phyloP scores from a whole-genome alignment of 306 rosid species.

The Cucumis hystrix region DNA sequence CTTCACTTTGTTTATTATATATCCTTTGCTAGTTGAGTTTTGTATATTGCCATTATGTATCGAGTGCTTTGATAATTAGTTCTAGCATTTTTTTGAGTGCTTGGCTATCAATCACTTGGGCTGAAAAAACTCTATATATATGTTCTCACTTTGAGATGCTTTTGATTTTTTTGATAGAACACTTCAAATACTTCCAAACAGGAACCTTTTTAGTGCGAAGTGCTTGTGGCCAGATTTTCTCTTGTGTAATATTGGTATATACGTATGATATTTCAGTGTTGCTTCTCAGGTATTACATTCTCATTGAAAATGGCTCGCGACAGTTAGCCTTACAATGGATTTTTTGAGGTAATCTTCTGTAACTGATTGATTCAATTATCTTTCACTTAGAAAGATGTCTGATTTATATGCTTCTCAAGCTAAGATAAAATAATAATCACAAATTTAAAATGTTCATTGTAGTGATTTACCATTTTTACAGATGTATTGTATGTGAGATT shows the following conservation, averaged over 20 bases:
- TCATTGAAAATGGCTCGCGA: conserved; percentile 70
- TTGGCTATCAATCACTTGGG: neutral
- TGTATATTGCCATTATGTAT: neutral
- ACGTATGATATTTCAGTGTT: neutral
- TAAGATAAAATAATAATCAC: conserved; percentile 1
- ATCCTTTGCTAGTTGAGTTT: neutral
- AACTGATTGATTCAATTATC: conserved; percentile 2
- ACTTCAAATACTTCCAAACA: neutral
- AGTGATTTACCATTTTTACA: conserved; percentile 16
- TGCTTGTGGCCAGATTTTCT: neutral
- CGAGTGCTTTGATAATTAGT: neutral
- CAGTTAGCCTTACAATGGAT: conserved; percentile 54
- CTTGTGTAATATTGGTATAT: neutral
- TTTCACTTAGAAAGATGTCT: neutral
- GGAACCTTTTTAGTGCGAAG: neutral
- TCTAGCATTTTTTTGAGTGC: neutral
- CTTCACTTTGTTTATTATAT: neutral
- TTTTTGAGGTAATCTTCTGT: conserved; percentile 41
- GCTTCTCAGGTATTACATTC: conserved; percentile 70
- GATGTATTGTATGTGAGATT: conserved; percentile 94
- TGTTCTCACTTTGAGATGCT: neutral
- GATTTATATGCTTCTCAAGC: neutral
- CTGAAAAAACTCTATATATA: neutral
- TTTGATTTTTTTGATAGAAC: neutral
- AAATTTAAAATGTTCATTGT: neutral